Evolutionary conservation across 768 basidiomycete species (phyloP), one percentile per base, ranked within the genome.

Genomic region (Suillus paluster): DNA sequence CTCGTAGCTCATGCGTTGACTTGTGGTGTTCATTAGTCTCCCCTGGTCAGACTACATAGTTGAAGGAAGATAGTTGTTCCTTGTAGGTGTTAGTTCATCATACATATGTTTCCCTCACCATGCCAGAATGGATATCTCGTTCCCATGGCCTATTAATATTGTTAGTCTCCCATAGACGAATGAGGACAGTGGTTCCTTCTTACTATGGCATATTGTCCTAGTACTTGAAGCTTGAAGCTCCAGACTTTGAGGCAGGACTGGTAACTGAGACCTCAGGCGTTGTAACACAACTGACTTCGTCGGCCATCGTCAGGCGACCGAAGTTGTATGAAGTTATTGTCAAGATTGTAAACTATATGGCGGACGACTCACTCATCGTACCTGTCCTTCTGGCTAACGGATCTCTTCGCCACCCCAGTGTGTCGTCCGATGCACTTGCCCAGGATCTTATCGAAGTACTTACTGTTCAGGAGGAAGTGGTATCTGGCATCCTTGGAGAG

Each of bases 301-400:
- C 27, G 17, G 11, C 11, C 53, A 55, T 25, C 54, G 10, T 55
- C 38, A 19, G 53, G 17, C 17, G 36, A 55, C 25, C 54, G 38
- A 55, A 25, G n/a, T 25, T 55, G 54, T 23, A 39, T 55, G 38
- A 55, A 17, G 38, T 55, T 25, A 12, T 55, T 12, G 25, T 27
- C 23, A 25, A 36, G 27, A 34, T 30, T 57, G 23, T 56, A 49
- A 71, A 63, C 57, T 49, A 19, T n/a, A 85, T 85, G 83, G 72
- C 80, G 45, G 67, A 78, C 63, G 75, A 78, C 60, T 57, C 78
- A 14, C 74, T 83, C 60, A 83, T 86, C 64, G 82, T 89, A 36
- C 89, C 92, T 1, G 82, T 82, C 19, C 69, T 88, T 42, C 73
- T 90, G 38, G 80, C 87, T 11, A 82, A 81, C 54, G 86, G 86